Evolutionary conservation across 495 filamentous ascomycete genomes (phyloP).

Genomic region (Sphaerosporella brunnea): DNA sequence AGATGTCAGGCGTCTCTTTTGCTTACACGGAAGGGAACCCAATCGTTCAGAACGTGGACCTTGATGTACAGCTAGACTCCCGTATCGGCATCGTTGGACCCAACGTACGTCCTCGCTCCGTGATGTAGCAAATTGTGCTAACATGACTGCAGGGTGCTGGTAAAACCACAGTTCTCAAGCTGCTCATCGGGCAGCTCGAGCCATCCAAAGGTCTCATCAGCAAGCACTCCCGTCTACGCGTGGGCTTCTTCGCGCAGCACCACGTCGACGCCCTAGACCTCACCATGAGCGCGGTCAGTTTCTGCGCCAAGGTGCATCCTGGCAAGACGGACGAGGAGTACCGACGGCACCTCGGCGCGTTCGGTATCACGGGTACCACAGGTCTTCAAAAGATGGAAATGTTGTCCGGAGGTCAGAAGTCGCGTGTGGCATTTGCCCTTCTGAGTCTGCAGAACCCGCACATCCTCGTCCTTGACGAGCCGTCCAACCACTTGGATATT

Average conservation of each 20-base stretch:
- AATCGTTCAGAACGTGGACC: constrained; percentile 69
- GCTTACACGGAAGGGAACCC: constrained; percentile 69
- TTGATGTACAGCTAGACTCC: constrained; percentile 95
- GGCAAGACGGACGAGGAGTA: constrained; percentile 94
- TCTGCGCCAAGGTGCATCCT: constrained; percentile 85
- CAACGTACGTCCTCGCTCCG: constrained; percentile 33
- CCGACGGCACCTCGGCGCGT: constrained; percentile 82
- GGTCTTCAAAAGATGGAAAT: constrained; percentile 91
- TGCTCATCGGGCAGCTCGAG: constrained; percentile 71
- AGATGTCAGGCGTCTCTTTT: constrained; percentile 86
- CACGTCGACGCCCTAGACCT: constrained; percentile 95
- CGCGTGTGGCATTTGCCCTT: constrained; percentile 90
- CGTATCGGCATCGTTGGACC: constrained; percentile 96
- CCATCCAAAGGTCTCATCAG: constrained; percentile 69
- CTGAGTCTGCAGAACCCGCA: constrained; percentile 84
- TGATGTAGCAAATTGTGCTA: not conserved
- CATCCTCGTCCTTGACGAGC: constrained; percentile 94
- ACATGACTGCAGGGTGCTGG: constrained; percentile 46
- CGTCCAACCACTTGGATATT: constrained; percentile 96
- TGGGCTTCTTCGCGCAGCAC: constrained; percentile 97
- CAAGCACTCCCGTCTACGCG: constrained; percentile 64
- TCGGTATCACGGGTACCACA: constrained; percentile 95
- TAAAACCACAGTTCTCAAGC: constrained; percentile 90
- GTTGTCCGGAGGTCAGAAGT: constrained; percentile 94
- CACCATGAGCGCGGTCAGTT: constrained; percentile 69